phyloP scores from a whole-genome alignment of 768 basidiomycete genomes.

The Calocera cornea region DNA sequence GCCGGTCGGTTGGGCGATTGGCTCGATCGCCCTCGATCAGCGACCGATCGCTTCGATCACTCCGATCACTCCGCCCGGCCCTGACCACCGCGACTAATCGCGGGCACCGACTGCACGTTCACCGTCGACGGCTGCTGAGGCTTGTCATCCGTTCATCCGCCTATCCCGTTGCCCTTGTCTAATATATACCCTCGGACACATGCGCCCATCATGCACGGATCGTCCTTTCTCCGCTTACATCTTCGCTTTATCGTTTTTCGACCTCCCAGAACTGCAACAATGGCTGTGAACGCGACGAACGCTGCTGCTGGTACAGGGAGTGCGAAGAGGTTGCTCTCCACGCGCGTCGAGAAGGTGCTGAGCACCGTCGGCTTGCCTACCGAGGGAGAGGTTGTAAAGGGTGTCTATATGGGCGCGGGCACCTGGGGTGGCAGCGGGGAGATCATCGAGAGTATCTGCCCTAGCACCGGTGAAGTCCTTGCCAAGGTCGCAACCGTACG shows the following conservation, averaged over 20 bases:
- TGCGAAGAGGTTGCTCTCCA: neutral
- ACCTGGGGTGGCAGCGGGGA: conserved; percentile 66
- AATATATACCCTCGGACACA: conserved; percentile 1
- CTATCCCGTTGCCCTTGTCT: neutral
- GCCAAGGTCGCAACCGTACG: conserved; percentile 59
- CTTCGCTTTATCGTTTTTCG: neutral
- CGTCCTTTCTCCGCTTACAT: neutral
- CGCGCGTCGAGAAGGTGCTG: conserved; percentile 29
- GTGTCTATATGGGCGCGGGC: conserved; percentile 58
- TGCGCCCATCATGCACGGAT: neutral
- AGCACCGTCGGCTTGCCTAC: conserved; percentile 46
- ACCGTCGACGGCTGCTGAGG: neutral
- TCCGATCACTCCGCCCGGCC: neutral
- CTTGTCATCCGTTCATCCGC: neutral
- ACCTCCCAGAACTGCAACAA: neutral
- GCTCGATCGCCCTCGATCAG: neutral
- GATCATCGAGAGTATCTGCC: conserved; percentile 56
- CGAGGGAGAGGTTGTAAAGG: conserved; percentile 42
- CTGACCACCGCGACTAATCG: neutral
- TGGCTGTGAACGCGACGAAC: conserved; percentile 2
- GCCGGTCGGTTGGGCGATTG: neutral
- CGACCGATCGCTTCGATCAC: neutral
- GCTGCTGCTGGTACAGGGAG: neutral
- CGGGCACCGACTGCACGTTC: neutral
- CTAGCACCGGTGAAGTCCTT: conserved; percentile 74